phyloP scores from a whole-genome alignment of 441 rosid genomes.

The Corymbia citriodora region DNA sequence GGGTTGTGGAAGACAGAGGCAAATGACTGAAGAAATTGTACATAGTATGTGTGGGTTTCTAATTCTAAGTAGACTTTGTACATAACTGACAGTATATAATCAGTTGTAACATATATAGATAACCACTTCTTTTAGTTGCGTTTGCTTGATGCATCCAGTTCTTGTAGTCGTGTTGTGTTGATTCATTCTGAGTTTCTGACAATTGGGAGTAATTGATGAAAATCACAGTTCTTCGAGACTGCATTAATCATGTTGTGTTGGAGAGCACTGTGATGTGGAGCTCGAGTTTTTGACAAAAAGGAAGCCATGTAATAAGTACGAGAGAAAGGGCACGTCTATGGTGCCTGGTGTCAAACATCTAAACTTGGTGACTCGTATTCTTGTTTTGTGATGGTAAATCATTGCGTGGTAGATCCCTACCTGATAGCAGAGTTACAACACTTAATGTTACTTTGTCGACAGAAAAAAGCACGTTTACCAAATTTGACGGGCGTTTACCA shows the following conservation, averaged over 20 bases:
- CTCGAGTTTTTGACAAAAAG: background rate
- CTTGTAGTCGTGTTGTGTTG: background rate
- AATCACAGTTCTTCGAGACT: background rate
- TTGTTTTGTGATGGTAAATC: background rate
- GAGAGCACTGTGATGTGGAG: background rate
- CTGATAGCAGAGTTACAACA: background rate
- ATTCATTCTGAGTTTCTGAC: background rate
- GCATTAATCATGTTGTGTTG: background rate
- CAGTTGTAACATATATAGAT: constrained; percentile 19
- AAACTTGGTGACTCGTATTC: background rate
- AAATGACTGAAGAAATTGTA: constrained; percentile 2
- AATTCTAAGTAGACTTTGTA: background rate
- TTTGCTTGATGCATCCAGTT: background rate
- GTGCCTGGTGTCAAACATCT: background rate
- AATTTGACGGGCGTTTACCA: background rate
- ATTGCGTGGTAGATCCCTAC: background rate
- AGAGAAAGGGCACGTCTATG: background rate
- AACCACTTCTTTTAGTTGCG: background rate
- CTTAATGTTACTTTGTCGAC: background rate
- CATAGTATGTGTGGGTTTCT: constrained; percentile 10
- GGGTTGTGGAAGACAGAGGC: constrained; percentile 23
- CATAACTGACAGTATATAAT: constrained; percentile 13
- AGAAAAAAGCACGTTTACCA: background rate
- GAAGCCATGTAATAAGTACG: background rate
- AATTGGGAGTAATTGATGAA: background rate